phyloP scores from a whole-genome alignment of 1,284 basidiomycete genomes.

The Cutaneotrichosporon mucoides region DNA sequence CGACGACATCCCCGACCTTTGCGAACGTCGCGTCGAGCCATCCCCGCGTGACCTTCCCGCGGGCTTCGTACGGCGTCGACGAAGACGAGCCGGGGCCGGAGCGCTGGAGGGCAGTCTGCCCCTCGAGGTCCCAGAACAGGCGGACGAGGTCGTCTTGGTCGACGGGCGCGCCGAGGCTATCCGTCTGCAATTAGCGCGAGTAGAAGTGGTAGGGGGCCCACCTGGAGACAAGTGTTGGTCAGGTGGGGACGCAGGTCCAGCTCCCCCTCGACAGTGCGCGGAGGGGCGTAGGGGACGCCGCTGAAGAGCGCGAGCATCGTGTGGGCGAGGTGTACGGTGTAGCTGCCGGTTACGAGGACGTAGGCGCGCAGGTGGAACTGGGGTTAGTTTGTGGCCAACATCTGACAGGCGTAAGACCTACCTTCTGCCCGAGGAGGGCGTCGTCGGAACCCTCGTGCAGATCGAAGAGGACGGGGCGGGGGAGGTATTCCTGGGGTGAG shows the following conservation, averaged over 20 bases:
- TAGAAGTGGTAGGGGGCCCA: too few species aligned
- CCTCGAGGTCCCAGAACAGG: slow-evolving; percentile 70
- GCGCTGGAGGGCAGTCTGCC: slow-evolving; percentile 53
- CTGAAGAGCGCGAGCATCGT: slow-evolving; percentile 85
- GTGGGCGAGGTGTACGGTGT: slow-evolving; percentile 72
- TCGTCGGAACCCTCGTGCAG: slow-evolving; percentile 46
- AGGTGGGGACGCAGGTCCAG: slow-evolving; percentile 73
- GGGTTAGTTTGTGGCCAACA: background rate
- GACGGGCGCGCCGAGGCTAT: slow-evolving; percentile 53
- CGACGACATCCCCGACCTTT: slow-evolving; percentile 65
- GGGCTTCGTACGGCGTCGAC: slow-evolving; percentile 1
- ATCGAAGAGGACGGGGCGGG: slow-evolving; percentile 70
- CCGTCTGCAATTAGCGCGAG: too few species aligned
- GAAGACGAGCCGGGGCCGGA: background rate
- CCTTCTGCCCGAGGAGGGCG: slow-evolving; percentile 59
- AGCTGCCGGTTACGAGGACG: slow-evolving; percentile 76
- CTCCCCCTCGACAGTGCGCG: slow-evolving; percentile 21
- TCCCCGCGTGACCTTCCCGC: slow-evolving; percentile 44
- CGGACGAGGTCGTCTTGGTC: slow-evolving; percentile 55
- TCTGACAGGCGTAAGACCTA: slow-evolving; percentile 39
- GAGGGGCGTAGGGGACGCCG: slow-evolving; percentile 60
- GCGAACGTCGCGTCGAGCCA: slow-evolving; percentile 60
- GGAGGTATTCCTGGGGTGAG: slow-evolving; percentile 68
- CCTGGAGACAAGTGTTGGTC: slow-evolving; percentile 94
- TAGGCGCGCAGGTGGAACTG: slow-evolving; percentile 91